A percentile compares a stretch with the other conserved stretches of the same genome.
Evolutionary conservation across 805 yeast genomes (phyloP).

Genomic region (Candida silvatica): DNA sequence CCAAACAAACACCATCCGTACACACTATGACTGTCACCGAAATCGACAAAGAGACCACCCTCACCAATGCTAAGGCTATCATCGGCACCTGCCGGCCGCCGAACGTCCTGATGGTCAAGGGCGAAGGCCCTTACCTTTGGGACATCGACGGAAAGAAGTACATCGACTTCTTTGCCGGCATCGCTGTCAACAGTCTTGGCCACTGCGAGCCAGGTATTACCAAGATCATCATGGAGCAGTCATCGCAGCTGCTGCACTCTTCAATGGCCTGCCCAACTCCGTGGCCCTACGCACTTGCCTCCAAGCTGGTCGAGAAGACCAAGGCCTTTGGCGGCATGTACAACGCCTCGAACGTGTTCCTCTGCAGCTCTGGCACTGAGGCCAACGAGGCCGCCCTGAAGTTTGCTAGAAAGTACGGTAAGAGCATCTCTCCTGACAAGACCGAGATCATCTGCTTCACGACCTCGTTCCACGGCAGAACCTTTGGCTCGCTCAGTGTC

Average conservation of each 20-base stretch:
- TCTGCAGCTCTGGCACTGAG: constrained; percentile 46
- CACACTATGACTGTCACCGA: no score
- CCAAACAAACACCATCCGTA: no score
- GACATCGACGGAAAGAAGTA: constrained; percentile 74
- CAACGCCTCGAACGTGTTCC: constrained; percentile 65
- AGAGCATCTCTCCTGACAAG: constrained; percentile 42
- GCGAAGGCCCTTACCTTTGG: constrained; percentile 69
- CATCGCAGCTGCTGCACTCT: constrained; percentile 64
- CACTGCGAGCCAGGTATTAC: constrained; percentile 75
- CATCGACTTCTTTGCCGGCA: constrained; percentile 91
- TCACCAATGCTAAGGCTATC: no score
- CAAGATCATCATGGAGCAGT: constrained; percentile 63
- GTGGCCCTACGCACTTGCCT: constrained; percentile 75
- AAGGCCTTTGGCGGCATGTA: constrained; percentile 69
- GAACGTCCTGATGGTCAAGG: no score
- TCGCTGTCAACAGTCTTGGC: constrained; percentile 94
- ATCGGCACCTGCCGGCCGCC: no score
- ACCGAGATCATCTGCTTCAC: constrained; percentile 79
- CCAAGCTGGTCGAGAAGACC: constrained; percentile 63
- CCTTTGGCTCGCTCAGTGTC: constrained; percentile 87
- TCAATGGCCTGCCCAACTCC: constrained; percentile 81
- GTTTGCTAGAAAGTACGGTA: constrained; percentile 74
- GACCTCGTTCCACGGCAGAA: constrained; percentile 90
- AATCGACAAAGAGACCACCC: no score
- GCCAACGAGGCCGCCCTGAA: constrained; percentile 42